Percentiles rank a stretch among this genome's conserved stretches.
phyloP scores from a whole-genome alignment of 805 yeast genomes.

The Saccharomyces kudriavzevii region DNA sequence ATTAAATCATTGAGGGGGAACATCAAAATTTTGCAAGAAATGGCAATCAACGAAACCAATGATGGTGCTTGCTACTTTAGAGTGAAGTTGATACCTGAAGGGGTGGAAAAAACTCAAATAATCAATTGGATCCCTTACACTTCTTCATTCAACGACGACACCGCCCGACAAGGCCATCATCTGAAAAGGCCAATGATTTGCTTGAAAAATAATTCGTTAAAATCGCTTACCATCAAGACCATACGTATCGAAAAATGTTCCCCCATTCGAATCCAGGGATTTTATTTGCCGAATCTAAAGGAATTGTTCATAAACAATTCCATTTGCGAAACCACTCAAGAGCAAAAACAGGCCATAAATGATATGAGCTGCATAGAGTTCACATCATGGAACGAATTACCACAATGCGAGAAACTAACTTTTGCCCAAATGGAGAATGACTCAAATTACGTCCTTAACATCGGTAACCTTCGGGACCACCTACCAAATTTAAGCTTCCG shows the following conservation, averaged over 20 bases:
- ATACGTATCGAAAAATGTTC: slow-evolving; percentile 7
- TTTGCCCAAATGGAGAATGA: not conserved
- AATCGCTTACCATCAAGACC: slow-evolving; percentile 13
- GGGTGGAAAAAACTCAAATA: slow-evolving; percentile 13
- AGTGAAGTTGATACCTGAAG: slow-evolving; percentile 17
- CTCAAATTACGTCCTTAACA: slow-evolving; percentile 12
- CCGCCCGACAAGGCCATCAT: not conserved
- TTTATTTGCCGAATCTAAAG: slow-evolving; percentile 16
- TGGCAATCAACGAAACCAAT: slow-evolving; percentile 14
- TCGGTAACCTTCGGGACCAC: slow-evolving; percentile 11
- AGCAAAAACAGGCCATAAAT: slow-evolving; percentile 1
- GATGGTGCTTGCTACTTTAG: slow-evolving; percentile 23
- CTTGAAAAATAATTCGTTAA: slow-evolving; percentile 14
- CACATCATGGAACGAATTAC: slow-evolving; percentile 23
- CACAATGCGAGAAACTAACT: slow-evolving; percentile 7
- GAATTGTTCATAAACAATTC: slow-evolving; percentile 5
- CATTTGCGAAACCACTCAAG: slow-evolving; percentile 1
- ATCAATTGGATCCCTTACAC: slow-evolving; percentile 19
- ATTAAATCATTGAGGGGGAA: slow-evolving; percentile 9
- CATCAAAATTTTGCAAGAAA: slow-evolving; percentile 12
- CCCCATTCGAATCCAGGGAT: slow-evolving; percentile 15
- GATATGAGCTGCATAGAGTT: slow-evolving; percentile 16
- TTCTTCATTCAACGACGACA: not conserved
- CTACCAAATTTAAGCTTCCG: slow-evolving; percentile 13
- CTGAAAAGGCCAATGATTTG: slow-evolving; percentile 15